Conservation (phyloP, 495 filamentous ascomycete species). For the Oleoguttula mirabilis region DNA sequence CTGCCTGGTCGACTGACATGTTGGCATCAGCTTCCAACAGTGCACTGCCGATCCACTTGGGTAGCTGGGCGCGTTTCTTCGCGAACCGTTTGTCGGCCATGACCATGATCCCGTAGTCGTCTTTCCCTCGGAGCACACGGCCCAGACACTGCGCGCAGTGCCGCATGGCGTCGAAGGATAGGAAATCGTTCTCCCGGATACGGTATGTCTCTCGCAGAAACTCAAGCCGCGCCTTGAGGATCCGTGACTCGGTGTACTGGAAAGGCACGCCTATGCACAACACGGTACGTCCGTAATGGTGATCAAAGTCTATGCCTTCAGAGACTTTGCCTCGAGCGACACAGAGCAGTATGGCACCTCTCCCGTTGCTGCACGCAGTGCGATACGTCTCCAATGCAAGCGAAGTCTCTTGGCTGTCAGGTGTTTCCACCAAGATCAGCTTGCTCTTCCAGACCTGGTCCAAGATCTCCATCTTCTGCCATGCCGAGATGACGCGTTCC, state of each 20-base stretch:
- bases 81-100: constrained; percentile 84
- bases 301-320: constrained; percentile 98
- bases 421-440: constrained; percentile 93
- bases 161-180: constrained; percentile 98
- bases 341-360: constrained; percentile 84
- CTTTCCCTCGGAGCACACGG: constrained; percentile 89
- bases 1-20: constrained; percentile 88
- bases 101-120: constrained; percentile 99
- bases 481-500: constrained; percentile 97
- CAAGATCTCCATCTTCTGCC: constrained; percentile 95
- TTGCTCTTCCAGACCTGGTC: constrained; percentile 99
- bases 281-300: constrained; percentile 95
- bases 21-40: constrained; percentile 73
- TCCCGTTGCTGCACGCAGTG: constrained; percentile 91
- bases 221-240: constrained; percentile 89
- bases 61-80: constrained; percentile 78
- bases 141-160: constrained; percentile 96
- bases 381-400: constrained; percentile 93
- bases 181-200: constrained; percentile 93
- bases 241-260: constrained; percentile 96
- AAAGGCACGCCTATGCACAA: constrained; percentile 95
- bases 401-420: constrained; percentile 92
- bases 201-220: constrained; percentile 95
- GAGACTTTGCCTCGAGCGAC: constrained; percentile 95
- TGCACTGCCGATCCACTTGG: constrained; percentile 93